phyloP scores from a whole-genome alignment of 345 rosid genomes.

The Populus alba region DNA sequence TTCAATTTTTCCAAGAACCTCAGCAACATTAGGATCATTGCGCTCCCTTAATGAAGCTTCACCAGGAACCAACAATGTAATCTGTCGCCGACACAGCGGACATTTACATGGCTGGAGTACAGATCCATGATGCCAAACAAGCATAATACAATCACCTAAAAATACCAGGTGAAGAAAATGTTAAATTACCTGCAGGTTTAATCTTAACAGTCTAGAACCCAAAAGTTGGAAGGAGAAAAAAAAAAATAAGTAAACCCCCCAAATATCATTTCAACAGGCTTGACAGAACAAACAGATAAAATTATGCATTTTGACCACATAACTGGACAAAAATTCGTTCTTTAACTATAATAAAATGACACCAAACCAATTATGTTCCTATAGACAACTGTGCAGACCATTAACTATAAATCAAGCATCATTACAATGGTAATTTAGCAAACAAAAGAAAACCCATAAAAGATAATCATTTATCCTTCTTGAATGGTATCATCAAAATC shows the following conservation, averaged over 20 bases:
- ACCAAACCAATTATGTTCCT: neutral
- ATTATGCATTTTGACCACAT: neutral
- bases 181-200: neutral
- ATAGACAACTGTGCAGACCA: neutral
- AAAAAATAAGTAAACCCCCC: neutral
- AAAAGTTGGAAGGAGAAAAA: neutral
- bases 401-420: neutral
- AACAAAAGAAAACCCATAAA: neutral
- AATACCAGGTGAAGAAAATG: neutral
- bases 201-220: neutral
- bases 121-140: constrained; percentile 78
- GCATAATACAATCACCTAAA: constrained; percentile 79
- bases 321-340: neutral
- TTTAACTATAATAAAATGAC: neutral
- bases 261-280: neutral
- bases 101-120: constrained; percentile 72
- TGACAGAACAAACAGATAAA: neutral
- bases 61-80: constrained; percentile 72
- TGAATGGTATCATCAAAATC: neutral
- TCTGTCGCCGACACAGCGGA: constrained; percentile 82
- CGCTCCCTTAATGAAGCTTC: constrained; percentile 55
- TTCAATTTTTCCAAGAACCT: constrained; percentile 52
- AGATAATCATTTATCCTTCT: neutral
- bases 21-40: constrained; percentile 38
- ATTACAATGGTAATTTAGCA: neutral